Evolutionary conservation across 345 rosid genomes (phyloP), one percentile per base, ranked within the genome.

Genomic region (Bruguiera parviflora): DNA sequence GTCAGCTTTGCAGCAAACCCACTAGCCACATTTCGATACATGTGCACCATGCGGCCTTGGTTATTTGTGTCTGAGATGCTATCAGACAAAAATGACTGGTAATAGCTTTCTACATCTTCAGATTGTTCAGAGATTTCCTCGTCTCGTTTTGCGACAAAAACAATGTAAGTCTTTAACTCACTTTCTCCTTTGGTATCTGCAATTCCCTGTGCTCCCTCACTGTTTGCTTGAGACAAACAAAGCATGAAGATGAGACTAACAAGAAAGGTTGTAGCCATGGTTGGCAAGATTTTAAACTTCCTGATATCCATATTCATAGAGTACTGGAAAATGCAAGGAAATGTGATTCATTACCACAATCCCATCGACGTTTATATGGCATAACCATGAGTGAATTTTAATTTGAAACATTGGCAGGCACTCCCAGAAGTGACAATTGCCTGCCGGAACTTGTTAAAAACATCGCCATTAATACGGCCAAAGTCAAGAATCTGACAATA

Each of bases 1-100:
- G 88, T 79, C 61, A 87, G 73, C n/a, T 76, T 84, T 22, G 86
- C 85, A n/a, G 88, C 80, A 63, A 87, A 85, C 22, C 89, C 89
- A 32, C 71, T 74, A 47, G 68, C 67, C 49, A 79, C 84, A n/a
- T 76, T 72, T 18, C 70, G 66, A 69, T 82, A 84, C 19, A 84
- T 61, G 46, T 75, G 58, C 20, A 84, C 72, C 70, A 84, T 60
- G 31, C 84, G 80, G 55, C 24, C 49, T 24, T 64, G 67, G 35
- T 71, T 64, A 57, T 51, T 43, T 13, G 18, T 27, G 32, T 69
- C 52, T 22, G 77, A 43, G 20, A 25, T 43, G 29, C 65, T 57
- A 8, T 6, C 69, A 4, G 85, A 84, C 65, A 81, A 71, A 62
- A 79, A 77, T 16, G 85, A 77, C 33, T 66, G 47, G 47, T 84